Base-by-base conservation (phyloP, 306 rosid species). In the Carpinus viminea region DNA sequence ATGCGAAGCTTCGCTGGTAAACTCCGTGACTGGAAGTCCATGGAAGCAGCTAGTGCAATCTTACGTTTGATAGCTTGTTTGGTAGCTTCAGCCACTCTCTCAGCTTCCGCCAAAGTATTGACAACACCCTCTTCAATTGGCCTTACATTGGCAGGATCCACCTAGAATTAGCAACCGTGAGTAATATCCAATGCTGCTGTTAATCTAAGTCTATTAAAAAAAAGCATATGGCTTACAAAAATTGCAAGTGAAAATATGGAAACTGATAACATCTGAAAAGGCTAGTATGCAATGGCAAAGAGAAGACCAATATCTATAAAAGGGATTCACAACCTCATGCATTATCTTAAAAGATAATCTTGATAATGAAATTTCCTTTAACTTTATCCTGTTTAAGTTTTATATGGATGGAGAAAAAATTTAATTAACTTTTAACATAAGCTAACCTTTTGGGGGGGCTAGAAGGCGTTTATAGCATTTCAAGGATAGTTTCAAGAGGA, bases 31-130 rank as follows among this genome's bases (percentile, higher is more conserved):
- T 95, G 97, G 68, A 90, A 77, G 77, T 90, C 99, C 71, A 93
- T 75, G 74, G 97, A 90, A 77, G 89, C 98, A 71, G 99, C 97
- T 83, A 91, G 98, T 0, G 93, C 97, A 83, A 95, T 93, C 86
- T 95, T 95, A 60, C 97, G 90, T 81, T 93, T 93, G 78, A 95
- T 90, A 69, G 97, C 98, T 84, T 90, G 98, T 72, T 95, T 95
- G 76, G 99, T 95, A 68, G 98, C 98, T 88, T 95, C 98, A 54
- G 99, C 98, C 81, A 90, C 90, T 78, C 84, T 91, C 82, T 95
- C 98, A 50, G 98, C 99, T 87, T 95, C 98, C 80, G 89, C 77
- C 84, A 95, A 86, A 59, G 99, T 77, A 87, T 93, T 78, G 55
- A 91, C 91, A 81, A 85, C 86, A 47, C 87, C 93, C 86, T 92